Percentiles rank a stretch among this genome's conserved stretches.
Evolutionary conservation across 169 alveolate genomes (phyloP).

Genomic region (Babesia bovis): DNA sequence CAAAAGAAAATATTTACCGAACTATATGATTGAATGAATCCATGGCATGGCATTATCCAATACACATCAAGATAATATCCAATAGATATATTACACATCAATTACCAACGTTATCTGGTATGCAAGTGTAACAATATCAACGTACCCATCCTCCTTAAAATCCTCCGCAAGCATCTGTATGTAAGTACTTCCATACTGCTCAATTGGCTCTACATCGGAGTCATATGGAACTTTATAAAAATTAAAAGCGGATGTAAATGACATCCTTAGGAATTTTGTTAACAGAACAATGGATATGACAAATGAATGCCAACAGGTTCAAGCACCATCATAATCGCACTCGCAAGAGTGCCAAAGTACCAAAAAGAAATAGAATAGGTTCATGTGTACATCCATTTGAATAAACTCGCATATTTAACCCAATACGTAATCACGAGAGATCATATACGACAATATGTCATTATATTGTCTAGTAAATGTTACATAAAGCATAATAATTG

Average conservation of each 20-base stretch:
- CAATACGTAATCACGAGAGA: too few species aligned
- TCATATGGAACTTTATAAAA: constrained; percentile 43
- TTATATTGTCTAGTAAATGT: too few species aligned
- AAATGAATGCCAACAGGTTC: not conserved
- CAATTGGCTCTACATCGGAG: constrained; percentile 62
- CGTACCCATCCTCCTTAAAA: constrained; percentile 42
- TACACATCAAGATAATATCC: not conserved
- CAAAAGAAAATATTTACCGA: not conserved
- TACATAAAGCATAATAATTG: too few species aligned
- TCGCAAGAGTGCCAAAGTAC: constrained; percentile 12
- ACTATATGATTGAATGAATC: not conserved
- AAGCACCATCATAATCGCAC: constrained; percentile 5
- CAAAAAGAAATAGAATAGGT: not conserved
- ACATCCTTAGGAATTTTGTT: constrained; percentile 11
- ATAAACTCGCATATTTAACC: not conserved
- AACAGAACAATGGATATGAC: not conserved
- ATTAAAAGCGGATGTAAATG: constrained; percentile 15
- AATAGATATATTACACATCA: not conserved
- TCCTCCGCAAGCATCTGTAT: constrained; percentile 28
- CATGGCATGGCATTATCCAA: not conserved
- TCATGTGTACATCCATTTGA: not conserved
- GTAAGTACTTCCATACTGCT: constrained; percentile 46
- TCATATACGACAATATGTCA: too few species aligned
- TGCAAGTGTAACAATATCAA: not conserved
- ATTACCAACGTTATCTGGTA: not conserved